Evolutionary conservation across 2,329 filamentous ascomycete genomes (phyloP).

Genomic region (Cladosporium halotolerans): DNA sequence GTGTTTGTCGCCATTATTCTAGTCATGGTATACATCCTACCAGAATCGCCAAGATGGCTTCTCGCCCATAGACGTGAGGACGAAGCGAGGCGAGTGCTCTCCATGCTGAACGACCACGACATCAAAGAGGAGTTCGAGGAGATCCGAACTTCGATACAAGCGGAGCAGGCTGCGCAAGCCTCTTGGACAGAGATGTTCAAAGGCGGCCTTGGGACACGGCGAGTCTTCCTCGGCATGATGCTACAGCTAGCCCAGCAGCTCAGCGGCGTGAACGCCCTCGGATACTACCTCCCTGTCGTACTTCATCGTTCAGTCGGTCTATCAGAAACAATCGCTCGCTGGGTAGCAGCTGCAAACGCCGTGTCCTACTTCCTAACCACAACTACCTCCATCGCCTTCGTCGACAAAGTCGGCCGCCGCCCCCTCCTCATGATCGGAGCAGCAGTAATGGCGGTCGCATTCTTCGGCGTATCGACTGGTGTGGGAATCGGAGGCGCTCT

Average conservation of each 20-base stretch:
- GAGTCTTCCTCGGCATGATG: constrained; percentile 20
- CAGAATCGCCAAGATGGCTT: constrained; percentile 20
- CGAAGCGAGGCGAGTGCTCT: constrained; percentile 16
- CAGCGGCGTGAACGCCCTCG: constrained; percentile 44
- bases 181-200: constrained; percentile 21
- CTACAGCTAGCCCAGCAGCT: constrained; percentile 46
- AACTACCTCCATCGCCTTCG: constrained; percentile 55
- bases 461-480: constrained; percentile 23
- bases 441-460: constrained; percentile 39
- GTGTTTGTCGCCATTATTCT: constrained; percentile 21
- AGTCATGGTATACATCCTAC: constrained; percentile 10
- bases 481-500: constrained; percentile 30
- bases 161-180: constrained; percentile 20
- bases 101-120: constrained; percentile 16
- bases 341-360: constrained; percentile 42
- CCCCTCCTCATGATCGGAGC: constrained; percentile 36
- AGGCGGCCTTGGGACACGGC: constrained; percentile 17
- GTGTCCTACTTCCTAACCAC: constrained; percentile 49
- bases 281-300: constrained; percentile 37
- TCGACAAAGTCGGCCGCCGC: constrained; percentile 52
- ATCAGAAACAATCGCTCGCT: constrained; percentile 31
- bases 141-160: constrained; percentile 17
- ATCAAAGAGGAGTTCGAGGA: constrained; percentile 18
- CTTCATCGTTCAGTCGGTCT: constrained; percentile 46
- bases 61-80: constrained; percentile 18